Conservation (phyloP, 768 basidiomycete species). For the Serendipita indica region DNA sequence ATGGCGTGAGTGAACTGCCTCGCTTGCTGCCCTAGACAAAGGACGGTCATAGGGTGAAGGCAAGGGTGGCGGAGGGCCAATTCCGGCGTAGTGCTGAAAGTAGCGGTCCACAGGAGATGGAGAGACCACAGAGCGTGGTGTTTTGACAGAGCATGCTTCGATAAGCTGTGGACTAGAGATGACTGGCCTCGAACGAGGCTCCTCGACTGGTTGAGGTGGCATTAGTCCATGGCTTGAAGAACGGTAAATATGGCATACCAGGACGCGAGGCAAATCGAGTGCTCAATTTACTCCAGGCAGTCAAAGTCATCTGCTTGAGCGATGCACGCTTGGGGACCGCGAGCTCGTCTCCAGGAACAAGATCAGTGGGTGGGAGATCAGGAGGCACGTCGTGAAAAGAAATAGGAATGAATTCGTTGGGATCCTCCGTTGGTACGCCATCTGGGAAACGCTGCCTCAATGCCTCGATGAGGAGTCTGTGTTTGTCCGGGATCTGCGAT, state of each 20-base stretch:
- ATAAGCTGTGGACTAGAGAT: background rate
- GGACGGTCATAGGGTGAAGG: background rate
- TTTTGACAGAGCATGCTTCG: background rate
- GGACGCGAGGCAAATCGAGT: background rate
- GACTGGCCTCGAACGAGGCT: background rate
- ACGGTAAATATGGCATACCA: too few relatives aligned
- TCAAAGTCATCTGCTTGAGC: background rate
- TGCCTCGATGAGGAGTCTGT: background rate
- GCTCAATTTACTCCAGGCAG: background rate
- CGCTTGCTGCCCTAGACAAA: background rate
- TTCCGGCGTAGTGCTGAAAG: background rate
- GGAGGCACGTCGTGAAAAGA: background rate
- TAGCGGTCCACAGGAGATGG: background rate
- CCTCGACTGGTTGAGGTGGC: background rate
- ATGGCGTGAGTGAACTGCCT: background rate
- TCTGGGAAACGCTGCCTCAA: constrained; percentile 1
- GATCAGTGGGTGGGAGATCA: background rate
- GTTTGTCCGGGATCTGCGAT: background rate
- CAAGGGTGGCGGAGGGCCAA: background rate
- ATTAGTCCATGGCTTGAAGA: background rate
- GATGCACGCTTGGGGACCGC: too few relatives aligned
- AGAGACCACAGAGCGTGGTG: background rate
- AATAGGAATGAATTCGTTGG: background rate
- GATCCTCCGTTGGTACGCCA: background rate
- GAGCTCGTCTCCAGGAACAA: background rate